Base-by-base conservation (phyloP, 164 flowering plant species). In the Berberis thunbergii region DNA sequence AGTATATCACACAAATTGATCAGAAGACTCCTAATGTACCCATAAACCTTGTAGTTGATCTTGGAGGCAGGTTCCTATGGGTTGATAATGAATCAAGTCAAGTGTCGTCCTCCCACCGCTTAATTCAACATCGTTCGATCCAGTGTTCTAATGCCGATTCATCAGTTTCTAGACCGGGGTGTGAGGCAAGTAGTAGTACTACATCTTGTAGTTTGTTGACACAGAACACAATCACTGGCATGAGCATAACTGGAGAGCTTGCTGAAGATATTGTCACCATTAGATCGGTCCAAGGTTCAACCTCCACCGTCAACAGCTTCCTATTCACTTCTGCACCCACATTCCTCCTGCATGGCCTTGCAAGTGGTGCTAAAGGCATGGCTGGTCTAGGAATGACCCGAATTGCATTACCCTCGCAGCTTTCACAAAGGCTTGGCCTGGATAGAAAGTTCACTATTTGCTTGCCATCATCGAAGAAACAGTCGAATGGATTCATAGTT, bases 21-120 rank as follows among this genome's bases (percentile, higher is more conserved):
- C 80, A 69, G 53, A 41, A 78, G 9, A 72, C 78, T 3, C 78
- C 80, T 1, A 64, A 54, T 4, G 67, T 72, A 1, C 59, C 75
- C 43, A 43, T 61, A 2, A 59, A 40, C 7, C 61, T 74, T 1
- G 70, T 70, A 4, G 62, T 79, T 10, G 76, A 79, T 60, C 76
- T 79, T 38, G 79, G 80, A 1, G 78, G 78, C 61, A 66, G 42
- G 1, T 67, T 40, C 48, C 45, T 75, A 5, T 79, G 83, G 83
- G 70, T 67, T 12, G 76, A 79, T 26, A 74, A 75, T n/a, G 66
- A 66, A 2, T 43, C 52, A 5, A 61, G 49, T 62, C 43, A 57
- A 6, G 60, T 42, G 3, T 41, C 60, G 3, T 55, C 8, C 2
- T 26, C 58, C 41, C 38, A 55, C 38, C 40, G 64, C n/a, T 69